Evolutionary conservation across 108 stramenopile species (phyloP), one percentile per base, ranked within the genome.

Genomic region (Craspedostauros australis): DNA sequence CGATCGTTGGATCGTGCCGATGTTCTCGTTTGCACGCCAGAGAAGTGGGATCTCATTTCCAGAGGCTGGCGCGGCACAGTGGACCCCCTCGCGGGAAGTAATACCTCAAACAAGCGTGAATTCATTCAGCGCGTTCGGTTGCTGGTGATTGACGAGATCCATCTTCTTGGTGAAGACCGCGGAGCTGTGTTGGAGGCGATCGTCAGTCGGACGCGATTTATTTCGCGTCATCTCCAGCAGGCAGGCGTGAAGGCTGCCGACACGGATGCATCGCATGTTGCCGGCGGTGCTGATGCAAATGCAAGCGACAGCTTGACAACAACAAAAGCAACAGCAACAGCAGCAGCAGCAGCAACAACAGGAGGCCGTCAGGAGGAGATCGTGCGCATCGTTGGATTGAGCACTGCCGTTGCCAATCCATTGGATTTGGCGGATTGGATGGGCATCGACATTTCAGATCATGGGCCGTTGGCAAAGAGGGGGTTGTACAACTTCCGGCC

Each of bases 181-280:
- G 99, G 99, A 6, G 96, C 99, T 14, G 97, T 99, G 20, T 71
- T 99, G 0, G 99, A 98, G 66, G 96, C 97, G 7, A 94, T 99
- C 51, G 97, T 97, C 0, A 86, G 83, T 40, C 69, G 98, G 43
- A 98, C 94, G 32, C 47, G 97, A 43, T 95, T 91, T 64, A 97
- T 96, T 45, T 89, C 94, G 7, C 62, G 64, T 9, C 51, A 54
- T 51, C 18, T 90, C 32, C 57, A 78, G 57, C 34, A 69, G 25
- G 36, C 64, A 20, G 32, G 9, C 8, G 12, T 32, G n/a, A 19
- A 48, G 32, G 37, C 39, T 11, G 63, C 60, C 21, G 65, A 62
- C 14, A 49, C 54, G 25, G 56, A 59, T 26, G n/a, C n/a, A n/a
- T n/a, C n/a, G n/a, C n/a, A n/a, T n/a, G n/a, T n/a, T n/a, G n/a